phyloP scores from a whole-genome alignment of 495 filamentous ascomycete species.

The Xeromyces bisporus region DNA sequence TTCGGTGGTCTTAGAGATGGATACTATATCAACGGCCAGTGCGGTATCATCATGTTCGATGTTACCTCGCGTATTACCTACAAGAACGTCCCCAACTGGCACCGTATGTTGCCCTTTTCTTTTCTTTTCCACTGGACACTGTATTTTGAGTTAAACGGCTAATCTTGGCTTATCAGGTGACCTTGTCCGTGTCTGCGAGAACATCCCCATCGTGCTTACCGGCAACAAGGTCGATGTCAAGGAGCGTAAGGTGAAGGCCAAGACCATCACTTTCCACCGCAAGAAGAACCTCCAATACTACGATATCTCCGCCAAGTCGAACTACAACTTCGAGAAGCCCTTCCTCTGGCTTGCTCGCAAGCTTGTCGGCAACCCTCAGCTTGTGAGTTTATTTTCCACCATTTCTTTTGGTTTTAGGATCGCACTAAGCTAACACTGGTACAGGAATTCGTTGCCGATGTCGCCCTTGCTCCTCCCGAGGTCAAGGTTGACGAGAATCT shows the following conservation, averaged over 20 bases:
- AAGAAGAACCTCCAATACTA: constrained; percentile 99
- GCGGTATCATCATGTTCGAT: constrained; percentile 99
- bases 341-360: constrained; percentile 99
- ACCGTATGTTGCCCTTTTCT: constrained; percentile 53
- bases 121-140: neutral
- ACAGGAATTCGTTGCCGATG: constrained; percentile 92
- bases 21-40: constrained; percentile 99
- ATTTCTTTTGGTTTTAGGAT: too few relatives aligned
- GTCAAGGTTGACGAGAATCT: constrained; percentile 71
- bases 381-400: too few relatives aligned
- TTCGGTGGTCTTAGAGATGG: constrained; percentile 99
- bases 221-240: constrained; percentile 99
- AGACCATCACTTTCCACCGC: constrained; percentile 99
- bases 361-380: constrained; percentile 79
- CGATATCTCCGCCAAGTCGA: constrained; percentile 99
- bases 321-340: constrained; percentile 99
- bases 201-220: constrained; percentile 93
- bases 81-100: constrained; percentile 99
- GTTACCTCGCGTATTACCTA: constrained; percentile 99
- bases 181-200: constrained; percentile 98
- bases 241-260: constrained; percentile 99
- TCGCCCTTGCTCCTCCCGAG: constrained; percentile 85
- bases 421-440: constrained; percentile 1
- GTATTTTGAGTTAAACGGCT: constrained; percentile 2
- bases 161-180: constrained; percentile 48